phyloP scores from a whole-genome alignment of 768 basidiomycete genomes.

The Multifurca ochricompacta region DNA sequence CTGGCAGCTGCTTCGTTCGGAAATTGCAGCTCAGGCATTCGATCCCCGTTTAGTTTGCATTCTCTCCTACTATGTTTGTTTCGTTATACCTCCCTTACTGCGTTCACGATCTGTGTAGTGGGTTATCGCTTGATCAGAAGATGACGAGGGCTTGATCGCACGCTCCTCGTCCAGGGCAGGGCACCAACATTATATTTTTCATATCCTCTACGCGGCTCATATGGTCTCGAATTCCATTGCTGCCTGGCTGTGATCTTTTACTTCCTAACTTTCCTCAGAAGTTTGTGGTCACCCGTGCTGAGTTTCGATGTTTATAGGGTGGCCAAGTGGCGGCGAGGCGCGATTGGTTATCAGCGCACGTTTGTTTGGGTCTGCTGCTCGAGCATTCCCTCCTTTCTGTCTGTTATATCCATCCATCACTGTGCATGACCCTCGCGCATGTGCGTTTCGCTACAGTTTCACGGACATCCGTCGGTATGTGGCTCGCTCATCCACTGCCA shows the following conservation, averaged over 20 bases:
- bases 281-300: not conserved
- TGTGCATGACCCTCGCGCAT: not conserved
- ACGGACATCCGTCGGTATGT: not conserved
- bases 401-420: not conserved
- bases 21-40: not conserved
- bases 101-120: not conserved
- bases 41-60: not conserved
- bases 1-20: not conserved
- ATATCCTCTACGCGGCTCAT: not conserved
- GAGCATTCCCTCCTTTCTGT: not conserved
- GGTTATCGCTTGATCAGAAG: not conserved
- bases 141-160: not conserved
- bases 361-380: not conserved
- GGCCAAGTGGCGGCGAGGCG: not conserved
- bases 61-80: no score
- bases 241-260: not conserved
- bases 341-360: not conserved
- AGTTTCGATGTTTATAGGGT: slow-evolving; percentile 8
- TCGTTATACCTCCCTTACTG: not conserved
- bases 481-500: slow-evolving; percentile 4
- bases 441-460: not conserved
- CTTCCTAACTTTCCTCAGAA: not conserved
- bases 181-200: not conserved
- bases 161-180: not conserved
- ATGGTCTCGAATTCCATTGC: not conserved